These are phyloP conservation scores for Cadophora sp. DNA, from an alignment of 2,329 filamentous ascomycete genomes.

Conservation along the genomic window DNA sequence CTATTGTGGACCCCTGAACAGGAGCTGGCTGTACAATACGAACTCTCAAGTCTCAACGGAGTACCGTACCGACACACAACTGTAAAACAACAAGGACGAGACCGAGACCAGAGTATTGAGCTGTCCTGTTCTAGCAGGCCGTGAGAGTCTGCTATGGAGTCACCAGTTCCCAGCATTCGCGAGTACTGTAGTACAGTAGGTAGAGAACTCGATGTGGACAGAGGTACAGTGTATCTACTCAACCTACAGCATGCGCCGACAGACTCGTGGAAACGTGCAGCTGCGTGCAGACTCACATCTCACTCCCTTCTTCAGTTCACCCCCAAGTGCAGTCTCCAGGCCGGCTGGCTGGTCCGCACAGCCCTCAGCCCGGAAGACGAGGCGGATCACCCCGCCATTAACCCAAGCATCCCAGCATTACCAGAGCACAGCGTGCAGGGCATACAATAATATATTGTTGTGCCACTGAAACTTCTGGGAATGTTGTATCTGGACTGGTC, in stretches of 20 bases:
- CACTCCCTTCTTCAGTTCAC: neutral
- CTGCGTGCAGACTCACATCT: neutral
- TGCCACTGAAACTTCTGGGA: constrained; percentile 2
- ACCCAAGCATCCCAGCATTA: constrained; percentile 1
- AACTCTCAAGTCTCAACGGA: too few species aligned
- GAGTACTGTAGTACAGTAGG: constrained; percentile 4
- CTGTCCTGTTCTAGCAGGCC: neutral
- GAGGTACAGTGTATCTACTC: neutral
- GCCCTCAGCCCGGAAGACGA: neutral
- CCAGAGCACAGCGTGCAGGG: constrained; percentile 1
- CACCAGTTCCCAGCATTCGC: neutral
- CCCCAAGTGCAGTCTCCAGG: neutral
- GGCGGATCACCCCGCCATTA: constrained; percentile 9
- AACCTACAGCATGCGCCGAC: constrained; percentile 7
- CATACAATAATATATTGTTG: neutral
- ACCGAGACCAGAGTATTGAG: neutral
- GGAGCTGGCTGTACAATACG: neutral
- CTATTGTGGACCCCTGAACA: neutral
- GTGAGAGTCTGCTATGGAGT: neutral
- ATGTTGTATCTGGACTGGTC: neutral
- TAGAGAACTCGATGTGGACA: neutral
- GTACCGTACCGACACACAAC: neutral
- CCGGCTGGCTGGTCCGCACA: neutral
- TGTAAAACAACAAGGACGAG: neutral
- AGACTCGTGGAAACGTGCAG: constrained; percentile 29